Base-by-base conservation (phyloP, 2,329 filamentous ascomycete species). In the Aureobasidium sp. region DNA sequence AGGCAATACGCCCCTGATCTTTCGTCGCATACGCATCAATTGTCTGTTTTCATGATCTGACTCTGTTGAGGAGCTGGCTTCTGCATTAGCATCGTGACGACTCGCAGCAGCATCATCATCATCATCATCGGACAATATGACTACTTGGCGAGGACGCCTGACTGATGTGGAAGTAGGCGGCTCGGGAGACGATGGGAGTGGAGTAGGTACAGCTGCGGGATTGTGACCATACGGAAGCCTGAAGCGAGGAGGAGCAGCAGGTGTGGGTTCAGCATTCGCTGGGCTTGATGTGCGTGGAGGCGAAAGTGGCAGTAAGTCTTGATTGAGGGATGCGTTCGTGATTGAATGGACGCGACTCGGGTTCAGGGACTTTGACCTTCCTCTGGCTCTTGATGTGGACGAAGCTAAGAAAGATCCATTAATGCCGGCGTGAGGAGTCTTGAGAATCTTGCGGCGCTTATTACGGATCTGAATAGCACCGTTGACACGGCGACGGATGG, bases 1-100 rank as follows among this genome's bases (percentile, higher is more conserved):
- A 29, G 78, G 78, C 19, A 81, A 67, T 8, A 80, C 78, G 14
- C 78, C 78, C 68, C 71, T 77, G 52, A 80, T 80, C 40, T 73
- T 74, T 60, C 71, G 76, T 11, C 71, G 68, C 44, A 75, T 74
- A 37, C 70, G 66, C 47, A 66, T 67, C 14, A 79, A 60, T 12
- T 68, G 71, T 6, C 62, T 65, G 17, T 73, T 69, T 29, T 67
- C 70, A 6, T 70, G 66, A 45, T 74, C 72, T 5, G 70, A 67
- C 22, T 73, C 69, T 31, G 67, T 67, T 5, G 68, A 68, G 29
- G 61, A 60, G 66, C 44, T 62, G 3, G 12, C 65, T 8, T 67
- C 66, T 14, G 66, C 63, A 14, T 61, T 65, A 5, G 67, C 63
- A n/a, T 64, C 63, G 15, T 71, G 67, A 48, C 66, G 68, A n/a